Evolutionary conservation across 169 alveolate species (phyloP), one percentile per base, ranked within the genome.

Genomic region (Besnoitia besnoiti): DNA sequence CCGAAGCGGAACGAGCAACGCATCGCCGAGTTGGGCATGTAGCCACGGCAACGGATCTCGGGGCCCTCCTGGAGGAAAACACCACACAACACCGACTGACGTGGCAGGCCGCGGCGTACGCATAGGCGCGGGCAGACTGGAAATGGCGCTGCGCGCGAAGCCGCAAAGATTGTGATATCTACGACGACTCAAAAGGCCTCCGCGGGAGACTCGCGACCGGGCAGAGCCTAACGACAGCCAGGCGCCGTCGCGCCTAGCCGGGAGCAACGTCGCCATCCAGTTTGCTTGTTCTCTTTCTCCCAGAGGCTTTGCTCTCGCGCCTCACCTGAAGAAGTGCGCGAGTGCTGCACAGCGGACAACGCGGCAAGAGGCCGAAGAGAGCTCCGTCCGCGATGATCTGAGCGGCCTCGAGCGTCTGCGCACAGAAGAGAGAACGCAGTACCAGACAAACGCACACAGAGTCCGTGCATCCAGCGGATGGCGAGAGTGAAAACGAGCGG

Each of bases 391-490:
- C 95, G 21, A 92, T 84, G 62, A 87, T 85, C 19, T 87, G 91
- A 37, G 95, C 95, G 16, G 93, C 95, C 90, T 92, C 95, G 55
- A 90, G 84, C n/a, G 91, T 50, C 95, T 92, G 76, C 75, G 27
- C 14, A 82, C 12, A 5, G 67, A 55, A 16, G 67, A 8, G 67
- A 55, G 27, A 55, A 3, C 12, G 3, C n/a, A 16, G 12, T 16
- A 19, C 3, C 67, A 5, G 67, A 8, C 12, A 55, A 3, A 5
- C 67, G 27, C 67, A 16, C 1, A 5, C 12, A 55, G 67, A 5
- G 67, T 5, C 12, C n/a, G 24, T 5, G 16, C 59, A 16, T 16
- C 7, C 59, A 5, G 67, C 7, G 30, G 27, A 3, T n/a, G 27
- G 67, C 67, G 27, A 55, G 67, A 19, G 1, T 3, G 67, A 55